Conservation (phyloP, 2,329 filamentous ascomycete genomes). For the Simplicillium aogashimaense region DNA sequence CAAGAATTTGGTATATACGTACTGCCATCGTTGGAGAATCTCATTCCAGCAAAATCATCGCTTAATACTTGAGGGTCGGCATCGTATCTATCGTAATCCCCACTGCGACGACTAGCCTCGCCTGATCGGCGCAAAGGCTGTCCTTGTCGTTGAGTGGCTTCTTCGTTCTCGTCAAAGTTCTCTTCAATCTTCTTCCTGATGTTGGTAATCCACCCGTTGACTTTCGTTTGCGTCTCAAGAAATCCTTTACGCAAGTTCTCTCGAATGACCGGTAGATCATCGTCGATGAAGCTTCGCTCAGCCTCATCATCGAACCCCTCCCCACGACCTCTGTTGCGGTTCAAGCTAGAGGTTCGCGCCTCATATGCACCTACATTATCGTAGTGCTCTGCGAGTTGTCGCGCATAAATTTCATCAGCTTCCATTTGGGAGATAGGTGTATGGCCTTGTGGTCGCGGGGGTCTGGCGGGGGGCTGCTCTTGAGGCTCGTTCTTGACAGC, state of each 20-base stretch:
- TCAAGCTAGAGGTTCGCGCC: constrained; percentile 39
- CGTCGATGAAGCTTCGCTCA: constrained; percentile 88
- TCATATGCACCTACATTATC: constrained; percentile 53
- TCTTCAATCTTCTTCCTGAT: constrained; percentile 92
- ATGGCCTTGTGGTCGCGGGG: constrained; percentile 60
- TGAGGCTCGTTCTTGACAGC: constrained; percentile 45
- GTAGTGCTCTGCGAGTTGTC: constrained; percentile 88
- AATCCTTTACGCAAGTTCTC: constrained; percentile 94
- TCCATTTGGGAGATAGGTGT: constrained; percentile 71
- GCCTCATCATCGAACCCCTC: constrained; percentile 38
- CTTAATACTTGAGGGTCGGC: constrained; percentile 83
- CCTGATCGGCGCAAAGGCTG: constrained; percentile 39
- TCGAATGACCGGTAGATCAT: constrained; percentile 86
- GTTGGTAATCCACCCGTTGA: constrained; percentile 86
- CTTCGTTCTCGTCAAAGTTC: constrained; percentile 65
- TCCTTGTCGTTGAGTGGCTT: constrained; percentile 17
- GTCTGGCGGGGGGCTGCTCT: constrained; percentile 59
- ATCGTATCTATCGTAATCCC: constrained; percentile 87
- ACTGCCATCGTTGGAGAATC: constrained; percentile 53
- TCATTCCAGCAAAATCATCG: constrained; percentile 75
- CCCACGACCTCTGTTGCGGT: constrained; percentile 25
- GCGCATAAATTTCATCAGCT: constrained; percentile 82
- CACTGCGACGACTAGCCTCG: constrained; percentile 60
- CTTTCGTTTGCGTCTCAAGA: constrained; percentile 81
- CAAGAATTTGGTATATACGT: constrained; percentile 21